Base-by-base conservation (phyloP, 805 yeast species). In the Wickerhamiella nectarea region DNA sequence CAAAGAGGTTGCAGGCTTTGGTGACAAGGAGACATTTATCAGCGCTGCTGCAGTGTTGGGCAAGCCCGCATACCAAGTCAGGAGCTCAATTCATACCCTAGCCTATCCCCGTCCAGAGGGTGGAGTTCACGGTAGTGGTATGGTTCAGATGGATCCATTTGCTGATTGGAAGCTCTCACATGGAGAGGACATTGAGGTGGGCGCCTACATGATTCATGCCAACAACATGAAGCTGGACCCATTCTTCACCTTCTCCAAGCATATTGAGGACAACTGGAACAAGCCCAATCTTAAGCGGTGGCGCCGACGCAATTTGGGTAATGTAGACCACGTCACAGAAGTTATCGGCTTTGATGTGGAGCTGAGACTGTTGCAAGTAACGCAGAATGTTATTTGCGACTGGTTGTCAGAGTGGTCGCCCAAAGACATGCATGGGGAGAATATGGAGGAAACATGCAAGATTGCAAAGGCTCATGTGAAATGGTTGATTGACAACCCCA, bases 1-100 rank as follows among this genome's bases (percentile, higher is more conserved):
- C 15, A 21, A 19, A 2, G 79, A 79, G 31, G 69, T 68, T 33
- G 73, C 71, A 3, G 91, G 91, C 12, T 84, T 78, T 61, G 91
- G 89, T 39, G 89, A 81, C 56, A 81, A 80, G 53, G 89, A 80
- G 50, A 79, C 89, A 0, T 78, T 78, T 48, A 65, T 78, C 41
- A 82, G 86, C 0, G 82, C 85, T 0, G 79, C 84, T 4, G 73
- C 72, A 42, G 80, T 78, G 1, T 59, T 78, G 44, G 64, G 65
- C 24, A 70, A 79, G 39, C 69, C 76, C 4, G 77, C 66, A 50
- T 80, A 78, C 54, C 73, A 73, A 50, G 70, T 73, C 5, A 58
- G 60, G 41, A 53, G 61, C 3, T 56, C 57, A 18, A 62, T 66
- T 0, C 55, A 56, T 7, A 57, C 67, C 1, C 57, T 64, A 38